phyloP scores from a whole-genome alignment of 2,329 filamentous ascomycete species.

The Harringtonia aguacate region DNA sequence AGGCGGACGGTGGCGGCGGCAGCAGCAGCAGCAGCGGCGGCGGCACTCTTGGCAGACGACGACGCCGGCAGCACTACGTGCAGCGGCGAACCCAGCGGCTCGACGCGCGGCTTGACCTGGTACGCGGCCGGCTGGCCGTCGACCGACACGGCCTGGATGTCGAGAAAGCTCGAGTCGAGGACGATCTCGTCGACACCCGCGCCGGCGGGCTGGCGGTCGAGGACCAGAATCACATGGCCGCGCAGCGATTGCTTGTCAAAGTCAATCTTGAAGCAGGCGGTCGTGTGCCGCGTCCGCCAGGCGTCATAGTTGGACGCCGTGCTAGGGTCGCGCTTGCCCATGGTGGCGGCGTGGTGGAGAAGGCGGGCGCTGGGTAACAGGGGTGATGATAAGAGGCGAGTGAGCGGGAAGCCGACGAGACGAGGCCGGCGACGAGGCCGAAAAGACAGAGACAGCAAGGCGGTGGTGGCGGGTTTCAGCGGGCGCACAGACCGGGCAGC shows the following conservation, averaged over 20 bases:
- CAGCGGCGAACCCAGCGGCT: slow-evolving; percentile 66
- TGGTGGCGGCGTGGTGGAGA: background rate
- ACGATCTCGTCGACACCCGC: slow-evolving; percentile 51
- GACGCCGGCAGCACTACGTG: slow-evolving; percentile 50
- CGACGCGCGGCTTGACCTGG: slow-evolving; percentile 56
- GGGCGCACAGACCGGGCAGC: background rate
- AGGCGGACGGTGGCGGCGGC: slow-evolving; percentile 33
- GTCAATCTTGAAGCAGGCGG: slow-evolving; percentile 69
- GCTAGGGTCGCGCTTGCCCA: slow-evolving; percentile 60
- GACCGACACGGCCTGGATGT: slow-evolving; percentile 61
- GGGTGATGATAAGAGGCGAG: background rate
- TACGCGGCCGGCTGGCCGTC: slow-evolving; percentile 54
- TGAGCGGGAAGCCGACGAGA: background rate
- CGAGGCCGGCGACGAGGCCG: background rate
- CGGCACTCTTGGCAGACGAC: slow-evolving; percentile 37
- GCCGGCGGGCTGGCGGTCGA: slow-evolving; percentile 54
- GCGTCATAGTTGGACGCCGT: slow-evolving; percentile 87
- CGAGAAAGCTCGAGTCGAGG: slow-evolving; percentile 78
- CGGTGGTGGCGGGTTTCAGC: too few species aligned
- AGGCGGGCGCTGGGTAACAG: too few species aligned
- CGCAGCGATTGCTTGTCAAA: slow-evolving; percentile 69
- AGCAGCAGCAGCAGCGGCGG: slow-evolving; percentile 9
- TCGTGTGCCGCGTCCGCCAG: slow-evolving; percentile 77
- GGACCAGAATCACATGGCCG: slow-evolving; percentile 64
- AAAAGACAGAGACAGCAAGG: too few species aligned